Percentiles rank a stretch among this genome's conserved stretches.
phyloP scores from a whole-genome alignment of 2,329 filamentous ascomycete genomes.

The Apiospora malaysiana region DNA sequence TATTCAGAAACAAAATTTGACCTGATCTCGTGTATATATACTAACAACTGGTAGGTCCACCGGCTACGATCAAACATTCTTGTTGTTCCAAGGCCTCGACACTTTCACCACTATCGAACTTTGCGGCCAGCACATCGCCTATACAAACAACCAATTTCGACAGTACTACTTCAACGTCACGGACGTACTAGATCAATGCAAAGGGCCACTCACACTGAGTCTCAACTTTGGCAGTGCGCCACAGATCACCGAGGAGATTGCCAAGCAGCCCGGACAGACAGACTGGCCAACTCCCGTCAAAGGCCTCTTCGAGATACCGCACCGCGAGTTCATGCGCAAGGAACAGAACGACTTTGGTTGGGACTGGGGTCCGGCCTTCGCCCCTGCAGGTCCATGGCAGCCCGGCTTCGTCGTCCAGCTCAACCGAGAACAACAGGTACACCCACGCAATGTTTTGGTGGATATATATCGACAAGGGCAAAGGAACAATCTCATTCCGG shows the following conservation, averaged over 20 bases:
- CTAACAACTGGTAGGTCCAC: background rate
- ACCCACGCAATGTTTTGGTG: slow-evolving; percentile 54
- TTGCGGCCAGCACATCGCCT: slow-evolving; percentile 59
- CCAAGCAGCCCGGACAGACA: slow-evolving; percentile 53
- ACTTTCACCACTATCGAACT: slow-evolving; percentile 63
- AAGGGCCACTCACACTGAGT: slow-evolving; percentile 36
- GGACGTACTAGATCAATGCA: slow-evolving; percentile 49
- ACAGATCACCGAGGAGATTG: slow-evolving; percentile 57
- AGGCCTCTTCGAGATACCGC: slow-evolving; percentile 55
- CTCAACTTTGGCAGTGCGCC: slow-evolving; percentile 64
- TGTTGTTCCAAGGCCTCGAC: slow-evolving; percentile 67
- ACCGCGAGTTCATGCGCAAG: slow-evolving; percentile 63
- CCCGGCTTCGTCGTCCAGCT: slow-evolving; percentile 63
- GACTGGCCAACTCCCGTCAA: slow-evolving; percentile 55
- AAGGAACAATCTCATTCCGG: slow-evolving; percentile 61
- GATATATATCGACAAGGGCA: slow-evolving; percentile 66
- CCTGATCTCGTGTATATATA: slow-evolving; percentile 42
- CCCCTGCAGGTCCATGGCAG: slow-evolving; percentile 66
- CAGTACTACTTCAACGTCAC: slow-evolving; percentile 66
- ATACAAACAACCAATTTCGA: slow-evolving; percentile 67
- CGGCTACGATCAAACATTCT: slow-evolving; percentile 42
- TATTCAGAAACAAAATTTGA: slow-evolving; percentile 30
- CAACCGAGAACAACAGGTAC: slow-evolving; percentile 38
- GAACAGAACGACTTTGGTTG: slow-evolving; percentile 67
- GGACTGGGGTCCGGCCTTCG: slow-evolving; percentile 66